Evolutionary conservation across 805 yeast species (phyloP), one percentile per base, ranked within the genome.

Genomic region (Kodamaea kaohsiungensis): DNA sequence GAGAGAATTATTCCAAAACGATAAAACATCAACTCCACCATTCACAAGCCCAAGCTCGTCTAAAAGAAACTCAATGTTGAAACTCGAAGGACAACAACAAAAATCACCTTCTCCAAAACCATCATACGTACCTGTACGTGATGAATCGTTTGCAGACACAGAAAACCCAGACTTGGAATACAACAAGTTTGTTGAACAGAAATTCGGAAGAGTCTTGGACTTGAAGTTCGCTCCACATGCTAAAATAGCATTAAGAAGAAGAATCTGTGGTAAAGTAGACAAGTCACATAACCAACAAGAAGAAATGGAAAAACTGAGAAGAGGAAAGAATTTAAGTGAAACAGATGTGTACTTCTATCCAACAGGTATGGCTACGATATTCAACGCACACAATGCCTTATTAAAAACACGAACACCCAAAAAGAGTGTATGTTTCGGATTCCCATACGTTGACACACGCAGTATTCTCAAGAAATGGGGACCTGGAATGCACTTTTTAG

Each of bases 361-460:
- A 12, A 78, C 92, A 3, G 99, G 99, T 15, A 95, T 95, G 98
- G 87, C 97, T 2, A 78, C 96, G 0, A 88, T 95, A 40, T 95
- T 87, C 76, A 80, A 84, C 53, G 89, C 97, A 1, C 96, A 93
- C 66, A 80, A 83, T 55, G 76, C 84, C 7, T 59, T 83, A 16
- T 65, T 84, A 52, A 61, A 73, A 35, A 52, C 56, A 6, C 52
- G 52, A 2, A 53, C 50, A 12, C 66, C 69, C 6, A 66, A 72
- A 57, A 90, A 89, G 67, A 85, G 96, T 1, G 96, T 91, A 1
- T 91, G 97, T 71, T 93, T 89, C 70, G 99, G 99, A 1, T 91
- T 92, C 72, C 97, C 98, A 6, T 95, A 93, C 69, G 95, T 90
- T 27, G 98, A 95, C 68, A 92, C 98, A 0, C 77, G 91, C 53